Percentiles rank a stretch among this genome's conserved stretches.
Conservation (phyloP, 2,329 filamentous ascomycete genomes). For the Sphaerostilbella broomeana region DNA sequence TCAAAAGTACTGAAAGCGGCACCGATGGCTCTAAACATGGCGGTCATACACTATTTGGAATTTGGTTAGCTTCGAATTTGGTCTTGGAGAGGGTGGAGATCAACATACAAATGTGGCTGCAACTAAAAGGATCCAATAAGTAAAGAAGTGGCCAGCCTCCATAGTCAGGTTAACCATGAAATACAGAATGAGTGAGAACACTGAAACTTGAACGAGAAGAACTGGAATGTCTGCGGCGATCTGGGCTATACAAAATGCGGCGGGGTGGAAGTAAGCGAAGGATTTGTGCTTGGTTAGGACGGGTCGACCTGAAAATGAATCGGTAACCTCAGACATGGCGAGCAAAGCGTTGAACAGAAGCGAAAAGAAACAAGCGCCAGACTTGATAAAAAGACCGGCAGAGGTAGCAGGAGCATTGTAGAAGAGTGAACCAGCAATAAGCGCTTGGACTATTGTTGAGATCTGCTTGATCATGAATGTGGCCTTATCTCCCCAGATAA, state of each 20-base stretch:
- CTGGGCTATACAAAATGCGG: conserved; percentile 52
- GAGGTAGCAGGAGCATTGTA: conserved; percentile 55
- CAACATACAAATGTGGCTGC: conserved; percentile 42
- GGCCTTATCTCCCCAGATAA: conserved; percentile 57
- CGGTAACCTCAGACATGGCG: conserved; percentile 59
- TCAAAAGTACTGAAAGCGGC: conserved; percentile 52
- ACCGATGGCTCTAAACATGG: conserved; percentile 50
- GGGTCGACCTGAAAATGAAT: conserved; percentile 54
- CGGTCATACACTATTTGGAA: conserved; percentile 43
- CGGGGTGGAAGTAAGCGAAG: conserved; percentile 53
- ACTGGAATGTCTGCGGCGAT: conserved; percentile 50
- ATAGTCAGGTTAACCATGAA: conserved; percentile 55
- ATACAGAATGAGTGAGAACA: conserved; percentile 53
- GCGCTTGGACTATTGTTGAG: conserved; percentile 50
- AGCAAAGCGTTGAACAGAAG: conserved; percentile 57
- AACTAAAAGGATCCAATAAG: conserved; percentile 50
- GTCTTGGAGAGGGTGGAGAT: neutral
- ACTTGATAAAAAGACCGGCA: conserved; percentile 56
- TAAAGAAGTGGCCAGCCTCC: conserved; percentile 52
- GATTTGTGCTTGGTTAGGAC: conserved; percentile 52
- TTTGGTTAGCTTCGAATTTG: conserved; percentile 3
- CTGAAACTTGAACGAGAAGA: conserved; percentile 50
- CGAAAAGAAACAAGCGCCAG: conserved; percentile 58
- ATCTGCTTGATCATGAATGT: conserved; percentile 58
- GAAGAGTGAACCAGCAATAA: conserved; percentile 61